Evolutionary conservation across 306 rosid genomes (phyloP).

Genomic region (Hippophae rhamnoides): DNA sequence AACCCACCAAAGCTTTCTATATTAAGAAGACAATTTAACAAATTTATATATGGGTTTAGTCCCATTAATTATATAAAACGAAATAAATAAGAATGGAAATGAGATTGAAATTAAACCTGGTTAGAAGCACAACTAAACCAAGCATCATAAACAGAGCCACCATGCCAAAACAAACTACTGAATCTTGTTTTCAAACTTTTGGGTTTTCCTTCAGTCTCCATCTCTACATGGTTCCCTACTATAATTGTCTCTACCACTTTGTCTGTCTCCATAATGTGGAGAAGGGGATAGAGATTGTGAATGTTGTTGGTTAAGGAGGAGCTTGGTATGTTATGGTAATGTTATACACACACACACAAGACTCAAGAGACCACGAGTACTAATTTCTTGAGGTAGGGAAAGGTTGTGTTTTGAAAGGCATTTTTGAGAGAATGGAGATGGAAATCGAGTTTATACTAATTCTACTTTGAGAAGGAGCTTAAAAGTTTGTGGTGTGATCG

Average conservation of each 20-base stretch:
- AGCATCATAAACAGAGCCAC: conserved; percentile 94
- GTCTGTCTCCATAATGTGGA: conserved; percentile 16
- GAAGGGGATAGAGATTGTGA: conserved; percentile 5
- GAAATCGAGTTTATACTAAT: conserved; percentile 42
- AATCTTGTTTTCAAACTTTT: conserved; percentile 43
- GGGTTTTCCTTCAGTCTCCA: conserved; percentile 74
- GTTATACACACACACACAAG: too few species aligned
- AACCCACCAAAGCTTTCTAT: background rate
- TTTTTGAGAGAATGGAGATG: conserved; percentile 31
- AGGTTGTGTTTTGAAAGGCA: conserved; percentile 40
- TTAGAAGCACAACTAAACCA: conserved; percentile 99
- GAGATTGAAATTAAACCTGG: conserved; percentile 40
- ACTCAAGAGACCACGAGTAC: conserved; percentile 17
- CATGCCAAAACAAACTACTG: conserved; percentile 80
- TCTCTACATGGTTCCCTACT: conserved; percentile 81
- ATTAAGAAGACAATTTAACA: too few species aligned
- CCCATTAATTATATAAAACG: background rate
- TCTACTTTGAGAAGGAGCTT: conserved; percentile 20
- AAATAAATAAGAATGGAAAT: background rate
- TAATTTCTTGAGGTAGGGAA: conserved; percentile 37
- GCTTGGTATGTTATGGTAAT: conserved; percentile 10
- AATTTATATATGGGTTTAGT: too few species aligned
- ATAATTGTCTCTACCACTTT: conserved; percentile 64
- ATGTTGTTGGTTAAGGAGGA: conserved; percentile 1
- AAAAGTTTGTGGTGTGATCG: background rate